phyloP scores from a whole-genome alignment of 495 filamentous ascomycete genomes.

The Jackrogersella multiformis region DNA sequence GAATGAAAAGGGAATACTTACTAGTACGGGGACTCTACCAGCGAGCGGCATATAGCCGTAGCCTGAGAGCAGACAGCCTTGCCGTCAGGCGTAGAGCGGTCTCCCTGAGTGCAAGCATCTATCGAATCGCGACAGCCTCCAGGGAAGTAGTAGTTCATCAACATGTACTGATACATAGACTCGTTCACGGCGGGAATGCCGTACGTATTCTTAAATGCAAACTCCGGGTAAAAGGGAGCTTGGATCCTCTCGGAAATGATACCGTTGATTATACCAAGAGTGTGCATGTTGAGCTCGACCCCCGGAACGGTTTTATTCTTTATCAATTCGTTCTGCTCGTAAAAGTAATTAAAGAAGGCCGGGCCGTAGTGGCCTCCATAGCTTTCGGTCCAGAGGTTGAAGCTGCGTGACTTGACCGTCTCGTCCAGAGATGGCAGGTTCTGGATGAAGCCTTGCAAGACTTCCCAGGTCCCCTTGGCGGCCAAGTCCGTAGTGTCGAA shows the following conservation, averaged over 20 bases:
- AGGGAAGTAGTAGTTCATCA: conserved; percentile 55
- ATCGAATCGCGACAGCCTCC: conserved; percentile 58
- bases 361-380: conserved; percentile 8
- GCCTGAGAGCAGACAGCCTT: conserved; percentile 51
- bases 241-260: conserved; percentile 76
- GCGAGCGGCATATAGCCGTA: conserved; percentile 55
- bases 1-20: conserved; percentile 12
- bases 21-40: conserved; percentile 60
- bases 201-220: conserved; percentile 79
- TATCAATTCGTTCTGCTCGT: conserved; percentile 63
- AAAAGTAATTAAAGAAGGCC: conserved; percentile 63
- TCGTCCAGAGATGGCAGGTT: conserved; percentile 48
- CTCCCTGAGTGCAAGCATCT: conserved; percentile 47
- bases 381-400: conserved; percentile 64
- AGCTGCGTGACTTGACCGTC: conserved; percentile 53
- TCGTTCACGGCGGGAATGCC: conserved; percentile 67
- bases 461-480: conserved; percentile 53
- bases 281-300: conserved; percentile 62
- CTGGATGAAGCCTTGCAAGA: conserved; percentile 57
- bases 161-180: conserved; percentile 53
- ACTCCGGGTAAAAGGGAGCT: conserved; percentile 68
- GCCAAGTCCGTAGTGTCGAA: conserved; percentile 60
- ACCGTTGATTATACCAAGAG: conserved; percentile 70
- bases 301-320: conserved; percentile 53
- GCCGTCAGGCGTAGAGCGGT: conserved; percentile 51